Conservation (phyloP, 352 stramenopile genomes). For the Aphanomyces astaci region DNA sequence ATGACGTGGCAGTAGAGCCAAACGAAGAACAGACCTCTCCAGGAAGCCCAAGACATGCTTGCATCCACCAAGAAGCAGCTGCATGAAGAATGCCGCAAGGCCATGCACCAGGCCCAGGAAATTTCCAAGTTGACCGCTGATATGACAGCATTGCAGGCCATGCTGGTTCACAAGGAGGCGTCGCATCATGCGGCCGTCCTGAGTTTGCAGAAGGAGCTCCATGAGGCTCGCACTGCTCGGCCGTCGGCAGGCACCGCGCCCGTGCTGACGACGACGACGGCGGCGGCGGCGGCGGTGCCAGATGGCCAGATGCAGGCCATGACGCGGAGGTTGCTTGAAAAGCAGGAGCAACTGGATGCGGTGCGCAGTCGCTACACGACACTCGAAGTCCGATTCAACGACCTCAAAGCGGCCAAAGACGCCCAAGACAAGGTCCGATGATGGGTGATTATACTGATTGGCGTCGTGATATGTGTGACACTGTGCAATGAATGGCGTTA, state of each 20-base stretch:
- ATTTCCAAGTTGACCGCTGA: conserved; percentile 44
- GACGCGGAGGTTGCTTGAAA: conserved; percentile 72
- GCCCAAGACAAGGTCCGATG: conserved; percentile 34
- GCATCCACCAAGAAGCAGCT: conserved; percentile 66
- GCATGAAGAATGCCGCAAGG: conserved; percentile 60
- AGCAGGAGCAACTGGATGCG: conserved; percentile 68
- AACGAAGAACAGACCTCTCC: background rate
- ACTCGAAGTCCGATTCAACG: conserved; percentile 58
- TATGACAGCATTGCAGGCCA: conserved; percentile 44
- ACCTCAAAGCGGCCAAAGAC: conserved; percentile 40
- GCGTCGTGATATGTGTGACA: too few relatives aligned
- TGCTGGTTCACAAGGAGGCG: conserved; percentile 24
- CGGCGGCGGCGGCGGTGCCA: conserved; percentile 22
- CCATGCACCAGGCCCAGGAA: conserved; percentile 60
- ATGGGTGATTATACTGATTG: too few relatives aligned
- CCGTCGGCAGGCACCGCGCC: conserved; percentile 25
- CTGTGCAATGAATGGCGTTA: too few relatives aligned
- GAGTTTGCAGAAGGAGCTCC: background rate
- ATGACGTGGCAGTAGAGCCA: background rate
- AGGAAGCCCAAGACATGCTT: conserved; percentile 41
- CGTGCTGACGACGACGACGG: background rate
- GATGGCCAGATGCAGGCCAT: conserved; percentile 67
- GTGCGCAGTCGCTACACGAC: conserved; percentile 58
- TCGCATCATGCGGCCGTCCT: conserved; percentile 32
- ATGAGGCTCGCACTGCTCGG: background rate